Evolutionary conservation across 306 rosid genomes (phyloP).

Genomic region (Clitoria ternatea): DNA sequence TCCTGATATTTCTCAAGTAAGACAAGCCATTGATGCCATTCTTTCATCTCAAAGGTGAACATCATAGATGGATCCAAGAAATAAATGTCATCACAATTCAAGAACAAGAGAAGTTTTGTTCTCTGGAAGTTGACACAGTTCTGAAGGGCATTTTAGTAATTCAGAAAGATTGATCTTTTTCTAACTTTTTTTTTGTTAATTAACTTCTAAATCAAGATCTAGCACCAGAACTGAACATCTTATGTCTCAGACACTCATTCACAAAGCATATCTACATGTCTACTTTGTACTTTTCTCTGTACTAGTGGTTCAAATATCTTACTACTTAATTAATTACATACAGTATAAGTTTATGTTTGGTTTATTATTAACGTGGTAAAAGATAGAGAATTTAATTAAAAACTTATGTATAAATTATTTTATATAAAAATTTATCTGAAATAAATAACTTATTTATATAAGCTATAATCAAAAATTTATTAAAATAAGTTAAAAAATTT

Average conservation of each 20-base stretch:
- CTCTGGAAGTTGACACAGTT: constrained; percentile 10
- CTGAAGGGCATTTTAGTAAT: constrained; percentile 26
- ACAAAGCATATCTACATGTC: neutral
- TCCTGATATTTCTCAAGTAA: constrained; percentile 85
- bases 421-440: too few species aligned
- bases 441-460: too few species aligned
- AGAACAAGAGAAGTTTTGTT: constrained; percentile 22
- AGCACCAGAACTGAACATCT: neutral
- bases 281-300: neutral
- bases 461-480: too few species aligned
- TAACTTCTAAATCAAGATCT: constrained; percentile 14
- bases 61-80: neutral
- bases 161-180: constrained; percentile 16
- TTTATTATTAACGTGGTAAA: constrained; percentile 6
- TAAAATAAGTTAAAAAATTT: too few species aligned
- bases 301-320: constrained; percentile 13
- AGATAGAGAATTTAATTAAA: too few species aligned
- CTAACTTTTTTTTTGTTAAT: too few species aligned
- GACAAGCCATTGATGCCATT: constrained; percentile 84
- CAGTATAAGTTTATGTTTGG: neutral
- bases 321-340: neutral
- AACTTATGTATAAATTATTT: too few species aligned
- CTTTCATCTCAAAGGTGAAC: constrained; percentile 54
- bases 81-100: constrained; percentile 10
- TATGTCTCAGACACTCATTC: constrained; percentile 22